Evolutionary conservation across 441 rosid species (phyloP), one percentile per base, ranked within the genome.

Genomic region (Brassica balearica): DNA sequence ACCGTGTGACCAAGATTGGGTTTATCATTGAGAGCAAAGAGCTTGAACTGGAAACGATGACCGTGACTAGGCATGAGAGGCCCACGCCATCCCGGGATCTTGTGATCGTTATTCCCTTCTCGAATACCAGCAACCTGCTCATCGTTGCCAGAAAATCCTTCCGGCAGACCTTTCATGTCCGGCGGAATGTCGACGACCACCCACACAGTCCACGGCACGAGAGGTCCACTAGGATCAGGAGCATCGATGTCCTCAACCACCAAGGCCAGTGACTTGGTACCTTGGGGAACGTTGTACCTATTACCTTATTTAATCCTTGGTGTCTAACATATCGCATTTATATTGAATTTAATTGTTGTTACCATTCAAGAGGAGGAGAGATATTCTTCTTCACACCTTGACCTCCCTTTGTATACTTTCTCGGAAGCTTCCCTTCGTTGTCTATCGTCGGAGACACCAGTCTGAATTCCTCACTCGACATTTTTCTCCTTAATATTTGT

Each of bases 231-330:
- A 0, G 95, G 97, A 80, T 93, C 93, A 0, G 98, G 90, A 1
- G 91, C 94, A 71, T 88, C 97, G 0, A 90, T 84, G 85, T 89
- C 97, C 73, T 90, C 90, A 84, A 93, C 92, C 82, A 91, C 91
- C 65, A 91, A 79, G 0, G 95, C 97, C 68, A 91, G 79, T 9
- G 86, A 80, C 71, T 82, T 66, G 27, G 98, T 87, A 36, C 88
- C 94, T 66, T 89, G 84, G 0, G 98, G 95, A 3, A 89, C 84
- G 74, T 91, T 88, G 82, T 90, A 91, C 95, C 97, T 80, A 43
- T 0, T 51, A 43, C 60, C 4, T 55, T 17, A 23, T 53, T 15
- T 6, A 53, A 15, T 53, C 59, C 22, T 51, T 23, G 25, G 25
- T 23, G 25, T 23, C 25, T 3, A 23, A 23, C 25, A 23, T 23